A percentile compares a stretch with the other conserved stretches of the same genome.
Conservation (phyloP, 331 rosid genomes). For the Pyracantha coccinea region DNA sequence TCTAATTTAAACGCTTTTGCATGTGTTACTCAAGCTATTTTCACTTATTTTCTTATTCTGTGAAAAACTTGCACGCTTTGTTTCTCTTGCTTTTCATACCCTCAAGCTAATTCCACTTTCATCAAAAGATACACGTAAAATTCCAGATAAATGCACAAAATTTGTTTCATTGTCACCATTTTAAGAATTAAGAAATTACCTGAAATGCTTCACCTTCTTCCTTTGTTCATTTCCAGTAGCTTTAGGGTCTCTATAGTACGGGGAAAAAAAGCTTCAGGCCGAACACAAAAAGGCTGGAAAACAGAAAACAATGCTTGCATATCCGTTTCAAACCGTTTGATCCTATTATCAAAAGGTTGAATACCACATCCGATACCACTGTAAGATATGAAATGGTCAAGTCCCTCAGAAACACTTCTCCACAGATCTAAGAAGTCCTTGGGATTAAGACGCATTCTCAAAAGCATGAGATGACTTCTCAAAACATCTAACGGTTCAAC, state of each 20-base stretch:
- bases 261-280: constrained; percentile 71
- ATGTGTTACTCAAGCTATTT: not conserved
- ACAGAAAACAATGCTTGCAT: constrained; percentile 48
- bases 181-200: constrained; percentile 3
- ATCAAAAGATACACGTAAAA: constrained; percentile 7
- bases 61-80: not conserved
- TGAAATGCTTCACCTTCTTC: constrained; percentile 36
- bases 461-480: constrained; percentile 34
- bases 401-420: constrained; percentile 70
- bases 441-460: constrained; percentile 37
- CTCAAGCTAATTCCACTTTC: not conserved
- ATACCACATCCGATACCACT: constrained; percentile 26
- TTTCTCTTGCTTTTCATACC: not conserved
- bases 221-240: constrained; percentile 34
- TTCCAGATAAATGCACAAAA: constrained; percentile 26
- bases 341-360: constrained; percentile 23
- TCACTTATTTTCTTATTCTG: not conserved
- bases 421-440: constrained; percentile 64
- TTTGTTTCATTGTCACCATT: constrained; percentile 22
- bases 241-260: constrained; percentile 38
- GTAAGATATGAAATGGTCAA: constrained; percentile 55
- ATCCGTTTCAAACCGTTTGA: constrained; percentile 46
- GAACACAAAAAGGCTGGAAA: constrained; percentile 59
- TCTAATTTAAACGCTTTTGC: not conserved
- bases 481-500: constrained; percentile 46